These are phyloP conservation scores for Aristolochia californica DNA, from an alignment of 164 flowering plant species.

Conservation along the genomic window DNA sequence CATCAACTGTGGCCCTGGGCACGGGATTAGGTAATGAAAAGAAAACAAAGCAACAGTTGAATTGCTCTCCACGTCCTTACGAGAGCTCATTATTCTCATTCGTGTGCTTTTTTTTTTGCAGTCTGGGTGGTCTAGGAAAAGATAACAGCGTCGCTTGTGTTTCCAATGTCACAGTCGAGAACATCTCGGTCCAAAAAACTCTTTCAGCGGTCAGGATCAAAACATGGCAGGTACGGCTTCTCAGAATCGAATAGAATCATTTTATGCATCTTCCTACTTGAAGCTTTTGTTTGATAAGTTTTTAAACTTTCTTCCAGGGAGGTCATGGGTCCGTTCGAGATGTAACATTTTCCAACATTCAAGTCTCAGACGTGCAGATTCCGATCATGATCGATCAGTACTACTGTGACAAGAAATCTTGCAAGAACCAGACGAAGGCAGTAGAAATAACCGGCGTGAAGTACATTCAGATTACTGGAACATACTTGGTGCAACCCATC, in stretches of 20 bases:
- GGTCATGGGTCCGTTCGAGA: constrained; percentile 58
- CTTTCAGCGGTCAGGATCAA: constrained; percentile 55
- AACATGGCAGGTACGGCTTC: constrained; percentile 55
- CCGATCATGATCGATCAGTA: constrained; percentile 82
- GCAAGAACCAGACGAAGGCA: constrained; percentile 73
- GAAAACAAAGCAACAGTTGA: background rate
- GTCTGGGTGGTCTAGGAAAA: constrained; percentile 54
- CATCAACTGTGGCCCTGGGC: constrained; percentile 86
- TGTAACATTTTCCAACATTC: constrained; percentile 59
- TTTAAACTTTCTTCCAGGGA: constrained; percentile 45
- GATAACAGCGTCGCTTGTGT: constrained; percentile 58
- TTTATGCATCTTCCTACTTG: too few relatives aligned
- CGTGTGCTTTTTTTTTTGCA: constrained; percentile 1
- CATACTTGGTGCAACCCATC: constrained; percentile 49
- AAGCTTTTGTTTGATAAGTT: too few relatives aligned
- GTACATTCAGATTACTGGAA: constrained; percentile 49
- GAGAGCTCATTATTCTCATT: too few relatives aligned
- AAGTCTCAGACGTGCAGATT: constrained; percentile 47
- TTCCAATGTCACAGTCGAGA: constrained; percentile 39
- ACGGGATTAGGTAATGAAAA: constrained; percentile 63
- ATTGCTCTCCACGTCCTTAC: background rate
- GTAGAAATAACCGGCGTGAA: constrained; percentile 56
- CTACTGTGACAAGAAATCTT: constrained; percentile 53
- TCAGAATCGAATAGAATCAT: too few relatives aligned
- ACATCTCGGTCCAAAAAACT: constrained; percentile 34